phyloP scores from a whole-genome alignment of 2,329 filamentous ascomycete genomes.

The Botrytis porri region DNA sequence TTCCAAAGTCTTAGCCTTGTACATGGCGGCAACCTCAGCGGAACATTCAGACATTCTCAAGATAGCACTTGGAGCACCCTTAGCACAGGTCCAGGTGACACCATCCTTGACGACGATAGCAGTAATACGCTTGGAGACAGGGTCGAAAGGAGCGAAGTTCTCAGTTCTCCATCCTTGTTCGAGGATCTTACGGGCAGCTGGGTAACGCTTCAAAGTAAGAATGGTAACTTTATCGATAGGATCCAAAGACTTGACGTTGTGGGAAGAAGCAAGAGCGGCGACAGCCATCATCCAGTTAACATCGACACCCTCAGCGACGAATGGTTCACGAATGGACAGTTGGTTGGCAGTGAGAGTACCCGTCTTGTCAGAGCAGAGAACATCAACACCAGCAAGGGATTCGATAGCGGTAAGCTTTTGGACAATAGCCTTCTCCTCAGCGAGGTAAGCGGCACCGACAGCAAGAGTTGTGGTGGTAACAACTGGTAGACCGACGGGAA shows the following conservation, averaged over 20 bases:
- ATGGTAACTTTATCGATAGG: constrained; percentile 79
- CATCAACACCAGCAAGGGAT: constrained; percentile 72
- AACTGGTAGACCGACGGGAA: constrained; percentile 75
- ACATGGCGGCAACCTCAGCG: constrained; percentile 61
- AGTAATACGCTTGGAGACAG: constrained; percentile 77
- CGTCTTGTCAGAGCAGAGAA: constrained; percentile 80
- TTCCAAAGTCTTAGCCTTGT: constrained; percentile 70
- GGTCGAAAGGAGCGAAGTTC: constrained; percentile 76
- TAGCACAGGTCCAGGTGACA: constrained; percentile 69
- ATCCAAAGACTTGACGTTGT: constrained; percentile 76
- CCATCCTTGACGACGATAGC: constrained; percentile 65
- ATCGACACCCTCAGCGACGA: constrained; percentile 72
- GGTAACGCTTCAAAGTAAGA: constrained; percentile 71
- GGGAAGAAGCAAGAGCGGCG: constrained; percentile 71
- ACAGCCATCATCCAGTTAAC: constrained; percentile 85
- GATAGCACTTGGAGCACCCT: constrained; percentile 75
- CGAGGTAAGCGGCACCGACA: constrained; percentile 73
- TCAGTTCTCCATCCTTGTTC: constrained; percentile 72
- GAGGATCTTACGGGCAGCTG: constrained; percentile 73
- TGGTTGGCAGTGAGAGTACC: constrained; percentile 75
- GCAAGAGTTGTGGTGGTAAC: constrained; percentile 76
- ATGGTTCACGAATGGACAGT: constrained; percentile 73
- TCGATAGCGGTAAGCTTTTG: constrained; percentile 79
- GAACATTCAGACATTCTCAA: constrained; percentile 66
- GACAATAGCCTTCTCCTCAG: constrained; percentile 74